These are phyloP conservation scores for Earliella scabrosa DNA, from an alignment of 1,284 basidiomycete species.

Conservation along the genomic window DNA sequence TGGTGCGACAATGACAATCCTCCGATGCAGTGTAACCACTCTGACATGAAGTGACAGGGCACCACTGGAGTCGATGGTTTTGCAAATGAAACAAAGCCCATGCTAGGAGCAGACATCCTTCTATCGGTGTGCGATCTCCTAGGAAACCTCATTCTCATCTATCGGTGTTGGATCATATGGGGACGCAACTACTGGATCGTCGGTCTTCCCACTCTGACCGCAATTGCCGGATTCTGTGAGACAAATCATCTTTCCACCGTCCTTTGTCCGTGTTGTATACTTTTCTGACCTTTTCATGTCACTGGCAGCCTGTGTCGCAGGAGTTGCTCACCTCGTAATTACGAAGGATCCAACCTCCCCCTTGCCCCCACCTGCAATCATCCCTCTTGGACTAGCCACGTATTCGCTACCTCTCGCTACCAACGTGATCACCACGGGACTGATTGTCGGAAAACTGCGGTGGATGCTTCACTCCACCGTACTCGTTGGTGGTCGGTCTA, in stretches of 20 bases:
- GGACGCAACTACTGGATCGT: conserved; percentile 33
- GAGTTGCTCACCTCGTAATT: too few relatives aligned
- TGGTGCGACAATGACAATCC: conserved; percentile 29
- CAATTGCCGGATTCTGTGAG: conserved; percentile 39
- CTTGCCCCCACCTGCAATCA: conserved; percentile 5
- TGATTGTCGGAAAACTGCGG: conserved; percentile 45
- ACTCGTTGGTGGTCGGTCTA: neutral
- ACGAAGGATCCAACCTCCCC: too few relatives aligned
- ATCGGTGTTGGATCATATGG: conserved; percentile 46
- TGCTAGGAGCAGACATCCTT: conserved; percentile 37
- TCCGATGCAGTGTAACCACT: too few relatives aligned
- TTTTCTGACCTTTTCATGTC: too few relatives aligned
- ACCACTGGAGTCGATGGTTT: conserved; percentile 21
- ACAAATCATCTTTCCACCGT: too few relatives aligned
- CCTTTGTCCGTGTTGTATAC: conserved; percentile 8
- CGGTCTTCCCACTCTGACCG: conserved; percentile 36
- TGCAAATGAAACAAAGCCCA: conserved; percentile 35
- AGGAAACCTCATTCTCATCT: conserved; percentile 42
- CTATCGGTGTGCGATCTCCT: conserved; percentile 43
- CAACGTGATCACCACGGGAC: conserved; percentile 41
- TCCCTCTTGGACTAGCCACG: conserved; percentile 28
- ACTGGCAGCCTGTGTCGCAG: too few relatives aligned
- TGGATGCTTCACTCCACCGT: conserved; percentile 11
- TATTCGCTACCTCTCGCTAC: conserved; percentile 42
- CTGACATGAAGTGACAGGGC: conserved; percentile 4